Conservation (phyloP, 305 asterid species). For the Fraxinus sp. region DNA sequence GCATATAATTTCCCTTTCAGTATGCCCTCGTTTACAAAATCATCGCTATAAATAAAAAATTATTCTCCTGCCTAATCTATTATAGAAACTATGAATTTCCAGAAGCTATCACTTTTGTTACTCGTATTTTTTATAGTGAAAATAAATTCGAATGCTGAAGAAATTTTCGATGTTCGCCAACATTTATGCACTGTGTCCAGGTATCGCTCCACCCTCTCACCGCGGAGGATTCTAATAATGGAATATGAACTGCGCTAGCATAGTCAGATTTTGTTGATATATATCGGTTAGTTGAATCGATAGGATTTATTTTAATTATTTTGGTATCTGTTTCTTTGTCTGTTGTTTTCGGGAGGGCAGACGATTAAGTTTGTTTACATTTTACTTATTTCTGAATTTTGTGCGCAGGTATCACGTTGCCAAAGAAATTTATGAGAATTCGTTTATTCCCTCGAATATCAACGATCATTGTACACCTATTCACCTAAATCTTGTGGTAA, state of each 20-base stretch:
- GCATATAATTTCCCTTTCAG: background rate
- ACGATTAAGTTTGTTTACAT: background rate
- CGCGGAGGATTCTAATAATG: background rate
- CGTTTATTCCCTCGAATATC: slow-evolving; percentile 44
- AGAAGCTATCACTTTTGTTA: slow-evolving; percentile 26
- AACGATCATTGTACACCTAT: slow-evolving; percentile 67
- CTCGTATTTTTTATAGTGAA: slow-evolving; percentile 9
- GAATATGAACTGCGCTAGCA: background rate
- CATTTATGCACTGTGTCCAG: slow-evolving; percentile 73
- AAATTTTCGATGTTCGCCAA: slow-evolving; percentile 61
- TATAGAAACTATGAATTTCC: slow-evolving; percentile 26
- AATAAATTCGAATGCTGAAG: slow-evolving; percentile 33
- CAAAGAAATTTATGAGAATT: slow-evolving; percentile 47
- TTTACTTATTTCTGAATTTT: slow-evolving; percentile 14
- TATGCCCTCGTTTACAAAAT: background rate
- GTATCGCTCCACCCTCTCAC: slow-evolving; percentile 26
- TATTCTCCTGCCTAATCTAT: background rate
- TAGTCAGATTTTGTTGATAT: background rate
- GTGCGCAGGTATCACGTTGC: slow-evolving; percentile 57
- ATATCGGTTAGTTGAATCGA: background rate
- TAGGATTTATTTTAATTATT: background rate
- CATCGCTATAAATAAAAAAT: background rate
- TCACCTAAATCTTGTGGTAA: slow-evolving; percentile 90
- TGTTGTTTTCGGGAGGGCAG: background rate
- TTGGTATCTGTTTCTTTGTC: background rate